Conservation (phyloP, 768 basidiomycete species). For the Lentinula boryana region DNA sequence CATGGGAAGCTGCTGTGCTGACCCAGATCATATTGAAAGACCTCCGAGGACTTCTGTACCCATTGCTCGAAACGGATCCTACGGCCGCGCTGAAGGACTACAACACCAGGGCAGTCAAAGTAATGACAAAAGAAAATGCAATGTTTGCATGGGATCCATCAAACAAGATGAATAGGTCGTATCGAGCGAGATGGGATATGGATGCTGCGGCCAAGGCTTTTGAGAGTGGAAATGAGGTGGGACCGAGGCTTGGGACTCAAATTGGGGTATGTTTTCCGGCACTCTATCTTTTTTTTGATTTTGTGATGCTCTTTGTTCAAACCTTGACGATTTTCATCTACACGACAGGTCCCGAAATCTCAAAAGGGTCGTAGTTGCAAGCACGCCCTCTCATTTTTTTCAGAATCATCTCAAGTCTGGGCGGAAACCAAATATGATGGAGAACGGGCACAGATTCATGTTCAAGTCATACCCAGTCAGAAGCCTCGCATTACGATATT, state of each 20-base stretch:
- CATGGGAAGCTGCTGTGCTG: constrained; percentile 60
- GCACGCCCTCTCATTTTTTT: constrained; percentile 47
- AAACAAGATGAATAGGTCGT: constrained; percentile 45
- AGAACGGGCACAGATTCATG: constrained; percentile 90
- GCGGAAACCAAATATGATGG: constrained; percentile 95
- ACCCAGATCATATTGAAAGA: constrained; percentile 90
- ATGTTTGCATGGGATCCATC: constrained; percentile 71
- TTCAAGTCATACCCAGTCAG: constrained; percentile 38
- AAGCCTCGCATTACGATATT: constrained; percentile 63
- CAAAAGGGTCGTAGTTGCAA: constrained; percentile 60
- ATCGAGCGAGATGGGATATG: constrained; percentile 48
- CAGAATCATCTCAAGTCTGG: constrained; percentile 47
- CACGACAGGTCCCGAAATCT: constrained; percentile 73
- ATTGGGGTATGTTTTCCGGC: constrained; percentile 43
- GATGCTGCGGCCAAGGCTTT: constrained; percentile 47
- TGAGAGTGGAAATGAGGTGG: constrained; percentile 24
- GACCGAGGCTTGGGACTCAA: constrained; percentile 50
- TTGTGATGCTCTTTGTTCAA: not conserved
- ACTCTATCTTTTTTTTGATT: not conserved
- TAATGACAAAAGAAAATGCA: constrained; percentile 56
- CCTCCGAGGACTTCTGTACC: constrained; percentile 72
- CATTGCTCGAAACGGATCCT: constrained; percentile 46
- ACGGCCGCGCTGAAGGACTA: constrained; percentile 45
- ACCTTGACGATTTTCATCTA: not conserved
- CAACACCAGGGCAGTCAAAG: constrained; percentile 49